Percentiles rank a stretch among this genome's conserved stretches.
These are phyloP conservation scores for Cladophialophora exuberans DNA, from an alignment of 2,329 filamentous ascomycete species.

Conservation along the genomic window DNA sequence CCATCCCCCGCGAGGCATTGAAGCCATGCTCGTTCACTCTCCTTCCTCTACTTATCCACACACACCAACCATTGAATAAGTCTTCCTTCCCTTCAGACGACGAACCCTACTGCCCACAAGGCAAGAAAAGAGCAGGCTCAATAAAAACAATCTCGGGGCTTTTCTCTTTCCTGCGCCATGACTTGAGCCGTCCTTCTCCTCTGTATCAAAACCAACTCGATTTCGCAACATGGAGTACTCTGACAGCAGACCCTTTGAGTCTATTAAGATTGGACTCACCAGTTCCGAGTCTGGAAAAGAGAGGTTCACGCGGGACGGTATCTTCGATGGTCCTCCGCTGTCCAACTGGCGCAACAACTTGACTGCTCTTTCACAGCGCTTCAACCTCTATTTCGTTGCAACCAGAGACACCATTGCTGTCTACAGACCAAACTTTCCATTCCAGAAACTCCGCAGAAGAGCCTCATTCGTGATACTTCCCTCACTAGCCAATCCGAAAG, in stretches of 20 bases:
- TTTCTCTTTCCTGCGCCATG: background rate
- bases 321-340: conserved; percentile 37
- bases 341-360: conserved; percentile 50
- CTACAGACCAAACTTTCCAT: conserved; percentile 47
- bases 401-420: conserved; percentile 46
- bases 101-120: no score
- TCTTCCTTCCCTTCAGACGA: no score
- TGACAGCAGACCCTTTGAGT: conserved; percentile 28
- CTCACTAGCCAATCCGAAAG: conserved; percentile 42
- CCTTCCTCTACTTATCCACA: no score
- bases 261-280: conserved; percentile 25
- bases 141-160: background rate
- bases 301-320: conserved; percentile 38
- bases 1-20: no score
- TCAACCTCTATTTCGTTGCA: conserved; percentile 52
- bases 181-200: background rate
- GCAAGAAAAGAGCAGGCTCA: no score
- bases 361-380: conserved; percentile 51
- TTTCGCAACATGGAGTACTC: conserved; percentile 31
- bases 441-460: conserved; percentile 42
- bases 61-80: no score
- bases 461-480: conserved; percentile 49
- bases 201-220: no score
- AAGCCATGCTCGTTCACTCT: no score
- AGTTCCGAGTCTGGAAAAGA: conserved; percentile 33